phyloP scores from a whole-genome alignment of 768 basidiomycete species.

The Sporobolomyces roseus region DNA sequence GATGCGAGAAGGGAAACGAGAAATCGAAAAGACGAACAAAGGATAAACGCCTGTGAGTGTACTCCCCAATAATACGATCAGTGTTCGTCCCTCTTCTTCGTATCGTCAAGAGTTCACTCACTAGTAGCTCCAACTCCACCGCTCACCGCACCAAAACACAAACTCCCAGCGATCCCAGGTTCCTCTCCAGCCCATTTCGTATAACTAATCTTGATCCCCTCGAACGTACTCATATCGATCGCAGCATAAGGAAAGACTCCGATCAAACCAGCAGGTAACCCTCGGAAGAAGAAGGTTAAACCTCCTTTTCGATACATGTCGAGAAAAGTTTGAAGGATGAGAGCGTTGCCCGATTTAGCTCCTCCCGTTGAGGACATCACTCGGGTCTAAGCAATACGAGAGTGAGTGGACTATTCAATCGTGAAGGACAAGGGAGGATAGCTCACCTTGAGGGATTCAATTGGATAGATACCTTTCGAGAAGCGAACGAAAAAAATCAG shows the following conservation, averaged over 20 bases:
- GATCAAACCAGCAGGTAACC: slow-evolving; percentile 81
- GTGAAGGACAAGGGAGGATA: no score
- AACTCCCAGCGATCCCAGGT: slow-evolving; percentile 70
- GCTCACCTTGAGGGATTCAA: slow-evolving; percentile 85
- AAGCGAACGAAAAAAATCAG: neutral
- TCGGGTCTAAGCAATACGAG: no score
- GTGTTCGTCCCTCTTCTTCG: no score
- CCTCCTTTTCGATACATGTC: slow-evolving; percentile 77
- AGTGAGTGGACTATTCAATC: no score
- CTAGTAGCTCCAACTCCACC: slow-evolving; percentile 40
- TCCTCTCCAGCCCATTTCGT: slow-evolving; percentile 79
- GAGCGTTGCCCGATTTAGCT: slow-evolving; percentile 49
- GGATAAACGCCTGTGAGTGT: slow-evolving; percentile 37
- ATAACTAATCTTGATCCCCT: slow-evolving; percentile 89
- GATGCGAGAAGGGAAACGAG: slow-evolving; percentile 43
- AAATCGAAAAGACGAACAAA: slow-evolving; percentile 28
- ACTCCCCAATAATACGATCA: no score
- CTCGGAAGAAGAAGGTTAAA: slow-evolving; percentile 80
- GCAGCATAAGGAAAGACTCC: slow-evolving; percentile 91
- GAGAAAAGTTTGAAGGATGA: slow-evolving; percentile 61
- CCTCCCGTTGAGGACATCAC: slow-evolving; percentile 83
- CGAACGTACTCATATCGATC: slow-evolving; percentile 82
- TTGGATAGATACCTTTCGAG: slow-evolving; percentile 87
- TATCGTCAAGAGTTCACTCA: slow-evolving; percentile 4
- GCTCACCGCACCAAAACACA: slow-evolving; percentile 53